Percentiles rank a stretch among this genome's conserved stretches.
phyloP scores from a whole-genome alignment of 768 basidiomycete species.

The Tephrocybe sp. region DNA sequence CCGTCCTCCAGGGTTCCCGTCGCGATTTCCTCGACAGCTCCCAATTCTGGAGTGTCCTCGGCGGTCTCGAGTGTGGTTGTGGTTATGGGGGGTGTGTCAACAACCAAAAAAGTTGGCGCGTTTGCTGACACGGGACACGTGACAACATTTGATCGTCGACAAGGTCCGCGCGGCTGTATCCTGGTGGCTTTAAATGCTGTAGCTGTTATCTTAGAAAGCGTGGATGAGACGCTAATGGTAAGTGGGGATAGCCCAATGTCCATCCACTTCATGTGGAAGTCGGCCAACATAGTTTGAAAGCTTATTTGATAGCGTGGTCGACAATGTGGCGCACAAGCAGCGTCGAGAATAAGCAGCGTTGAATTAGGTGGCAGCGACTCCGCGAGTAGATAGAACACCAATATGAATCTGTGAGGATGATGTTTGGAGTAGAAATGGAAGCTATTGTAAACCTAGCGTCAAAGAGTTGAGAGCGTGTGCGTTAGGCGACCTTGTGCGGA shows the following conservation, averaged over 20 bases:
- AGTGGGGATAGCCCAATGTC: no score
- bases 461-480: no score
- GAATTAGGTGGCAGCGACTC: background rate
- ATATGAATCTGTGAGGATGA: background rate
- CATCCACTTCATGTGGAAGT: background rate
- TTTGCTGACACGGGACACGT: conserved; percentile 12
- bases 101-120: conserved; percentile 13
- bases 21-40: conserved; percentile 6
- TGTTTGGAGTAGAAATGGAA: background rate
- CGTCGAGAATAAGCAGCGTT: background rate
- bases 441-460: no score
- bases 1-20: conserved; percentile 14
- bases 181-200: background rate
- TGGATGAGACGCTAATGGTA: no score
- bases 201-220: background rate
- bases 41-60: conserved; percentile 8
- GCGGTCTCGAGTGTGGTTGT: conserved; percentile 1
- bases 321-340: conserved; percentile 11
- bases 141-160: conserved; percentile 10
- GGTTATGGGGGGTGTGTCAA: conserved; percentile 6
- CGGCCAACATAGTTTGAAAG: conserved; percentile 3
- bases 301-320: background rate
- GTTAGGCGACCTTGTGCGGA: no score
- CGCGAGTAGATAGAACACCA: background rate
- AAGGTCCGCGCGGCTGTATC: background rate